phyloP scores from a whole-genome alignment of 768 basidiomycete genomes.

The Suillus decipiens region DNA sequence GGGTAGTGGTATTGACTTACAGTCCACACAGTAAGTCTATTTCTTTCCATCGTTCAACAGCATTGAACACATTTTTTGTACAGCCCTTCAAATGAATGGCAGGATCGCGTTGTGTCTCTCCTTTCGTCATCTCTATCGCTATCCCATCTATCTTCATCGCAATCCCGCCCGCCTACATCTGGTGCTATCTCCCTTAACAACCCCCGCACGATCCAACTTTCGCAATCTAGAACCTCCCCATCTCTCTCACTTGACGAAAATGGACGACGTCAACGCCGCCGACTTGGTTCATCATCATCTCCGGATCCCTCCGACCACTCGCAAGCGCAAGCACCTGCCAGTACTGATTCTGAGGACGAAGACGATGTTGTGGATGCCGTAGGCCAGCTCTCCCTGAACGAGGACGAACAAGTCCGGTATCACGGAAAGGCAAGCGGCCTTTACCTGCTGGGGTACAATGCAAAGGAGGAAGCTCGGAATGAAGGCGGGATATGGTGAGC shows the following conservation, averaged over 20 bases:
- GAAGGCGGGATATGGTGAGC: constrained; percentile 75
- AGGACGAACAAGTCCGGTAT: constrained; percentile 82
- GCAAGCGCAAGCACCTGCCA: constrained; percentile 17
- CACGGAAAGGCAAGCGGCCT: constrained; percentile 86
- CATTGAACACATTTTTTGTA: constrained; percentile 13
- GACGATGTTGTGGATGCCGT: constrained; percentile 66
- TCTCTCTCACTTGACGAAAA: constrained; percentile 27
- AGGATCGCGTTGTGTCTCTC: constrained; percentile 55
- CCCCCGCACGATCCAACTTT: constrained; percentile 12
- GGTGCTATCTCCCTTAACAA: constrained; percentile 16
- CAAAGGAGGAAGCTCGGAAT: constrained; percentile 63
- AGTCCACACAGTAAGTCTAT: constrained; percentile 61
- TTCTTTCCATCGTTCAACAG: constrained; percentile 1
- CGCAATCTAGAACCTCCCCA: constrained; percentile 18
- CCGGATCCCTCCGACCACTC: constrained; percentile 17
- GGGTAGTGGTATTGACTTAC: constrained; percentile 40
- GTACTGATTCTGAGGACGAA: constrained; percentile 39
- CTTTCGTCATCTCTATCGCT: constrained; percentile 24
- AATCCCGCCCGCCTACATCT: background rate
- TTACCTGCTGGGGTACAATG: constrained; percentile 66
- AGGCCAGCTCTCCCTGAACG: constrained; percentile 85
- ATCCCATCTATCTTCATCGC: constrained; percentile 9
- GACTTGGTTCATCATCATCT: constrained; percentile 40
- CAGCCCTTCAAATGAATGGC: constrained; percentile 85
- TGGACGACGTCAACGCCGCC: constrained; percentile 50